Base-by-base conservation (phyloP, 2,329 filamentous ascomycete genomes). In the Ceratocystis ficicola region DNA sequence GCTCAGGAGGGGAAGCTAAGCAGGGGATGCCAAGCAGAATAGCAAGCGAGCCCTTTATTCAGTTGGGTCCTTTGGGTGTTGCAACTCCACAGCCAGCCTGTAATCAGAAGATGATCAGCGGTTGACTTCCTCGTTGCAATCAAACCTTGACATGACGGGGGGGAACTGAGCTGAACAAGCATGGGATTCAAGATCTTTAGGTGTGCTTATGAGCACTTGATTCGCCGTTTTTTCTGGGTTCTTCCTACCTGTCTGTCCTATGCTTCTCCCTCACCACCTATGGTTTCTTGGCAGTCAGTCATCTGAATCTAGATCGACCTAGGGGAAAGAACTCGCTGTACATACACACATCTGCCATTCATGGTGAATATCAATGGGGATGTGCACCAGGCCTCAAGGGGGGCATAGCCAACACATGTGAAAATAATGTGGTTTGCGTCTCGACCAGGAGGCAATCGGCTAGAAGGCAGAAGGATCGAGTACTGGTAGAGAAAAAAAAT, bases 11-110 rank as follows among this genome's bases (percentile, higher is more conserved):
- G 28, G 12, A 36, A 15, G 36, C 36, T 41, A 41, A 5, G 36
- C 36, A 41, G 36, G 55, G 55, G 55, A 59, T 59, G 28, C 55
- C 55, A 59, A 59, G 55, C 12, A 59, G 28, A 59, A 17, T n/a
- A 36, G 20, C 3, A 17, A 36, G n/a, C 15, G 6, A 20, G 7
- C 55, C 48, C 48, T 52, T 52, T 8, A 4, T 52, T 28, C 55
- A 36, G 36, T 41, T 41, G 36, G 55, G 28, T 59, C 17, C 55
- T 59, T 59, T 59, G 22, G 55, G 12, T 28, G 36, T 36, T 59
- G 17, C 55, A 59, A 59, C 55, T 17, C n/a, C 20, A 12, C 52
- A 57, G 25, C 6, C 22, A 57, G 25, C 52, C 52, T 59, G 25
- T 59, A 32, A 36, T 20, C n/a, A 17, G 6, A 36, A 59, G 15